Conservation (phyloP, 1,284 basidiomycete species). For the Moesziomyces sp. region DNA sequence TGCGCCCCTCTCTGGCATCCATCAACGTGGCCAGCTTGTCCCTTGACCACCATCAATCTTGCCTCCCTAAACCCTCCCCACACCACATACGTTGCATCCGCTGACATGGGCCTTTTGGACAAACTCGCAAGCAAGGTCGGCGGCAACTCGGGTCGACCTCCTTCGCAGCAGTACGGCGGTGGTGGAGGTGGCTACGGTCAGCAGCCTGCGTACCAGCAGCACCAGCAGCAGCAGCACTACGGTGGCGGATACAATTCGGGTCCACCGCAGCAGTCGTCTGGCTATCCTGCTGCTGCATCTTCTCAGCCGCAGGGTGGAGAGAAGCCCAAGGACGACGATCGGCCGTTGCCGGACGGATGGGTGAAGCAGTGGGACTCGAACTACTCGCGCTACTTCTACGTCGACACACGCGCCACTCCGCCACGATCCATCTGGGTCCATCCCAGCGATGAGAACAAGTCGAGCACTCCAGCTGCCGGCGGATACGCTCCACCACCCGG, state of each 20-base stretch:
- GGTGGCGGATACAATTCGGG: slow-evolving; percentile 18
- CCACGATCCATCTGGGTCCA: slow-evolving; percentile 65
- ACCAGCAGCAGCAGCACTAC: slow-evolving; percentile 22
- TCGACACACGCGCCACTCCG: slow-evolving; percentile 61
- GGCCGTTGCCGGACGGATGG: slow-evolving; percentile 60
- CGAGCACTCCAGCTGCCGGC: slow-evolving; percentile 2
- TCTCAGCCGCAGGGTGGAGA: neutral
- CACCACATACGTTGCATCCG: too few species aligned
- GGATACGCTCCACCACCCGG: slow-evolving; percentile 50
- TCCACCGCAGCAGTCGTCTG: slow-evolving; percentile 9
- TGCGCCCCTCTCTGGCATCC: too few species aligned
- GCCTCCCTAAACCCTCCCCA: too few species aligned
- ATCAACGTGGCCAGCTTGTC: too few species aligned
- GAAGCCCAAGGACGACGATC: slow-evolving; percentile 49
- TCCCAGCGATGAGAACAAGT: slow-evolving; percentile 52
- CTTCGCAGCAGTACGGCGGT: slow-evolving; percentile 38
- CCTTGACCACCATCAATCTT: too few species aligned
- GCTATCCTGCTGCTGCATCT: slow-evolving; percentile 7
- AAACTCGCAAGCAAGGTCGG: slow-evolving; percentile 57
- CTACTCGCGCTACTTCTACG: slow-evolving; percentile 65
- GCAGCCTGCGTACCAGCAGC: slow-evolving; percentile 30
- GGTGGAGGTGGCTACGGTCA: slow-evolving; percentile 26
- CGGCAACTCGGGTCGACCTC: slow-evolving; percentile 27
- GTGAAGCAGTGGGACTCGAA: slow-evolving; percentile 64
- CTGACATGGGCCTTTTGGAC: slow-evolving; percentile 55